Evolutionary conservation across 2,329 filamentous ascomycete species (phyloP).

Genomic region (Myriosclerotinia duriaeana): DNA sequence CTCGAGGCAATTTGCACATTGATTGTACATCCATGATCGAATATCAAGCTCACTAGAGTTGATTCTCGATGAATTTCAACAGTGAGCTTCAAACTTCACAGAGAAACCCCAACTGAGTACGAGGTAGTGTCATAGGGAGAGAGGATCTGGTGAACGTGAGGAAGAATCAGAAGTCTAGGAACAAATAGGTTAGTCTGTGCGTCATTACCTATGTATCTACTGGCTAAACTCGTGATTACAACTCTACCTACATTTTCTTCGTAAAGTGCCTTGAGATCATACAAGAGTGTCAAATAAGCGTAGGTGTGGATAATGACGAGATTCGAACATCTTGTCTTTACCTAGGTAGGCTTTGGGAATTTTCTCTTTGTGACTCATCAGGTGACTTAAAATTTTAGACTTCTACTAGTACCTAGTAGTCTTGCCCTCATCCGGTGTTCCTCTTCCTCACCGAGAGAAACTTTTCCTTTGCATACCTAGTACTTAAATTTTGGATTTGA

Average conservation of each 20-base stretch:
- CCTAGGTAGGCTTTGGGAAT: background rate
- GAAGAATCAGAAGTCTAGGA: too few species aligned
- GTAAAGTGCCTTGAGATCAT: too few species aligned
- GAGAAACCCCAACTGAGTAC: background rate
- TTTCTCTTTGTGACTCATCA: background rate
- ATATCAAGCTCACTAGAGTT: background rate
- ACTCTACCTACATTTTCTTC: too few species aligned
- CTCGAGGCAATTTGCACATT: background rate
- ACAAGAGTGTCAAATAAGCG: too few species aligned
- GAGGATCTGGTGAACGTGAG: background rate
- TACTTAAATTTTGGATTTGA: background rate
- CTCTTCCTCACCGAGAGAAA: background rate
- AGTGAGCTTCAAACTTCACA: background rate
- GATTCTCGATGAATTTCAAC: background rate
- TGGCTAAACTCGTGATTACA: too few species aligned
- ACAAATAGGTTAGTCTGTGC: too few species aligned
- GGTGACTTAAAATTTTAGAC: background rate
- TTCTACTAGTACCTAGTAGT: too few species aligned
- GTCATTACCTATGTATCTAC: too few species aligned
- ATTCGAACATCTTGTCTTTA: too few species aligned
- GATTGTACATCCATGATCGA: background rate
- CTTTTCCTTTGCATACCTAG: background rate
- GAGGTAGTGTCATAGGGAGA: background rate
- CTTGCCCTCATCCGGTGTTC: background rate
- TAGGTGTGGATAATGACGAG: too few species aligned